phyloP scores from a whole-genome alignment of 73 alveolate genomes.

The Paramecium biaurelia region DNA sequence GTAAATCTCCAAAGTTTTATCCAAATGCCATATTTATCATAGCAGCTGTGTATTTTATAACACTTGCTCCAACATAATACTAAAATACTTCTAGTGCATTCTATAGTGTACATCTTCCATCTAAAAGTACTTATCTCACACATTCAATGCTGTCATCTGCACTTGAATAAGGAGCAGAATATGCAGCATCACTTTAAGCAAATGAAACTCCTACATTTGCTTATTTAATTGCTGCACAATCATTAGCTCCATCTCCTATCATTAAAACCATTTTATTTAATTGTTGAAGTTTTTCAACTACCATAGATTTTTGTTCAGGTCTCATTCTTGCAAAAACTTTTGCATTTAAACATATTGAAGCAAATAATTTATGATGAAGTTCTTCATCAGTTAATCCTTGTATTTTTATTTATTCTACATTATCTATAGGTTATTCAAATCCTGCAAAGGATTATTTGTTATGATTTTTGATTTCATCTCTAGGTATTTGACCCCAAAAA shows the following conservation, averaged over 20 bases:
- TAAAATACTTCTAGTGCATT: slow-evolving; percentile 41
- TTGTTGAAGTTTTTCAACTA: slow-evolving; percentile 73
- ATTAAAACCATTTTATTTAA: slow-evolving; percentile 72
- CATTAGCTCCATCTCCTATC: slow-evolving; percentile 97
- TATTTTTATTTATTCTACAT: neutral
- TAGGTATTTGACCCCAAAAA: slow-evolving; percentile 18
- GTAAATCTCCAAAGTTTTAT: slow-evolving; percentile 38
- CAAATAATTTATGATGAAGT: neutral
- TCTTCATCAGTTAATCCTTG: neutral
- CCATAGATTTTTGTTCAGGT: slow-evolving; percentile 86
- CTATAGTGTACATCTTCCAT: slow-evolving; percentile 53
- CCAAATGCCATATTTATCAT: slow-evolving; percentile 55
- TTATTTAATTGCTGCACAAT: slow-evolving; percentile 87
- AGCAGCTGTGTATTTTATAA: slow-evolving; percentile 17
- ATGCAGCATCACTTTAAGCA: slow-evolving; percentile 61
- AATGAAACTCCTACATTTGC: slow-evolving; percentile 73
- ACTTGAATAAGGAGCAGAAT: slow-evolving; percentile 58
- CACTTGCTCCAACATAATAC: slow-evolving; percentile 26
- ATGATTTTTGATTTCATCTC: neutral
- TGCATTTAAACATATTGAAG: slow-evolving; percentile 66
- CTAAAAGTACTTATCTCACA: slow-evolving; percentile 25
- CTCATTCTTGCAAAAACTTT: slow-evolving; percentile 89
- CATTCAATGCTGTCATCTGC: slow-evolving; percentile 54
- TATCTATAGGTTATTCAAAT: neutral
- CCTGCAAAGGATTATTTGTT: neutral